Evolutionary conservation across 108 stramenopile genomes (phyloP).

Genomic region (Conticribra guillardii): DNA sequence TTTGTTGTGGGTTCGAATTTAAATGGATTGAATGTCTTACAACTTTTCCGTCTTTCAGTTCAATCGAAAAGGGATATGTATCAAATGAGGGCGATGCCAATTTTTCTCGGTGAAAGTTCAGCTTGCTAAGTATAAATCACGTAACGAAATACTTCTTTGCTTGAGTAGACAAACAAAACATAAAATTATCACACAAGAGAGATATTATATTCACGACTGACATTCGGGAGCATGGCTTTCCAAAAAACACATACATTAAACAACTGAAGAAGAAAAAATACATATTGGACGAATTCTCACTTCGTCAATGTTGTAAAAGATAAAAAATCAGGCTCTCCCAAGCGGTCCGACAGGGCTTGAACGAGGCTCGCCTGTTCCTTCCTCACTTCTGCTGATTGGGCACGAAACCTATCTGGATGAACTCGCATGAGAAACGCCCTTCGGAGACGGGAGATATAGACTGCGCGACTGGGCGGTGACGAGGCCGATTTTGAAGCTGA

Average conservation of each 20-base stretch:
- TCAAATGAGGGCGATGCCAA: constrained; percentile 5
- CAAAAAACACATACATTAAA: not conserved
- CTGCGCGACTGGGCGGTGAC: not conserved
- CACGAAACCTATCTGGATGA: constrained; percentile 86
- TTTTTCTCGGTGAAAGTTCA: not conserved
- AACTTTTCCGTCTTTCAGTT: constrained; percentile 74
- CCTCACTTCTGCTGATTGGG: constrained; percentile 48
- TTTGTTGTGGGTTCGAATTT: constrained; percentile 56
- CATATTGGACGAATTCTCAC: not conserved
- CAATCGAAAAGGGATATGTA: constrained; percentile 52
- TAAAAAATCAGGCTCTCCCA: constrained; percentile 59
- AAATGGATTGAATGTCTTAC: constrained; percentile 54
- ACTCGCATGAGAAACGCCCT: constrained; percentile 82
- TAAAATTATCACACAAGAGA: too few relatives aligned
- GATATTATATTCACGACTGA: too few relatives aligned
- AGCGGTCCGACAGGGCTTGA: constrained; percentile 63
- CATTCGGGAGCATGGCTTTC: too few relatives aligned
- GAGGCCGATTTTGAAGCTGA: not conserved
- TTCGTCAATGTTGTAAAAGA: constrained; percentile 27
- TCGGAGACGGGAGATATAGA: constrained; percentile 71
- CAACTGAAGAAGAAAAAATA: not conserved
- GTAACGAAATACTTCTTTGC: not conserved
- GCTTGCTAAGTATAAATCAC: not conserved
- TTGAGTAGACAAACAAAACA: not conserved
- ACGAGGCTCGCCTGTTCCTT: constrained; percentile 70